Conservation (phyloP, 306 rosid species). For the Dicorynia guianensis region DNA sequence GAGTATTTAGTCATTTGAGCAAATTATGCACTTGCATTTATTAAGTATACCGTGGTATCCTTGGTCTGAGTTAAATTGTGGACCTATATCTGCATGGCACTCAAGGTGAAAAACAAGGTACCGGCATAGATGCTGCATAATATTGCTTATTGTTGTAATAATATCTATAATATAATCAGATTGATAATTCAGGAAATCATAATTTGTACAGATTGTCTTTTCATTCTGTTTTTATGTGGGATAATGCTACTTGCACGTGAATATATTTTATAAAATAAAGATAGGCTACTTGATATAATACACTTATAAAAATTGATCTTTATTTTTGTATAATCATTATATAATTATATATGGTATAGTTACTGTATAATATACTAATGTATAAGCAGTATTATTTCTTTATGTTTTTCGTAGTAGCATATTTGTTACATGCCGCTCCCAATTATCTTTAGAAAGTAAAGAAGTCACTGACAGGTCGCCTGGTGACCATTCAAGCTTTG, state of each 20-base stretch:
- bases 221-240: too few species aligned
- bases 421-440: neutral
- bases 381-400: too few species aligned
- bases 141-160: conserved; percentile 40
- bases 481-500: neutral
- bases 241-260: too few species aligned
- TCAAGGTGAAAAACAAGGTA: conserved; percentile 40
- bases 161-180: too few species aligned
- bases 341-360: too few species aligned
- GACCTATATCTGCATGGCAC: conserved; percentile 29
- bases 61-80: conserved; percentile 33
- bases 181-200: neutral
- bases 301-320: too few species aligned
- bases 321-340: too few species aligned
- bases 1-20: conserved; percentile 28
- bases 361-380: too few species aligned
- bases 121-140: conserved; percentile 40
- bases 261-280: too few species aligned
- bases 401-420: neutral
- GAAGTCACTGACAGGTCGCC: neutral
- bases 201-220: neutral
- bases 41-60: conserved; percentile 26
- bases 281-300: too few species aligned
- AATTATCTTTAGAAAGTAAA: neutral
- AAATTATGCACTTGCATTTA: conserved; percentile 39